Evolutionary conservation across 768 basidiomycete genomes (phyloP), one percentile per base, ranked within the genome.

Genomic region (Termitomyces sp.): DNA sequence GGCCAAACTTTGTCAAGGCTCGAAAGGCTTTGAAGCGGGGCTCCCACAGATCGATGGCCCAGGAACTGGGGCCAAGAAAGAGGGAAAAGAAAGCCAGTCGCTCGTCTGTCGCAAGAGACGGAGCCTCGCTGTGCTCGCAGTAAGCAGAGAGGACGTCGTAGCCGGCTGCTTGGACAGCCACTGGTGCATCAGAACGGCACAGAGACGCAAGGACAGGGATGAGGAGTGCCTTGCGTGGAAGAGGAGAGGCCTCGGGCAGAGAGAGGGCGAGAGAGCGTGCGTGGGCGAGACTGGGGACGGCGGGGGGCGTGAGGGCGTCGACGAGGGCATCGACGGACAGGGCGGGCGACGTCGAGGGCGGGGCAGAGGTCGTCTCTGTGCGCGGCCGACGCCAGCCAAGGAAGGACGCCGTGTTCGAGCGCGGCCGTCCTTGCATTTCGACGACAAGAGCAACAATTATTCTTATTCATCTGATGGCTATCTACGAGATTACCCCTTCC

Each of bases 21-120:
- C 81, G 74, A 1, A 92, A 75, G 2, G 90, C 89, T 63, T 85
- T 87, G 67, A 87, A 84, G 20, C 87, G 81, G 1, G 83, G 76
- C 64, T 91, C 88, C 81, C 91, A 91, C 0, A 89, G 73, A 31
- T 92, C 91, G n/a, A 73, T 64, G 3, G 76, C 77, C 90, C 91
- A 92, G 0, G 77, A 71, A 1, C 71, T 73, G 5, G 73, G 68
- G 15, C 72, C 79, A 3, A 84, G 73, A 69, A 92, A 86, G 37
- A 91, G 74, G 15, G 86, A 82, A 56, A 91, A 84, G 61, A 86
- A 87, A 0, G 85, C 77, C 10, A 89, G 71, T 32, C 85, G 78
- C 60, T 92, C 89, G 1, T 84, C 76, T 2, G 84, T 86, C 1
- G 75, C 73, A 25, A 85, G 73, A 25, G 69, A 66, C 25, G 76